Conservation (phyloP, 169 alveolate genomes). For the Plasmodium blacklocki region DNA sequence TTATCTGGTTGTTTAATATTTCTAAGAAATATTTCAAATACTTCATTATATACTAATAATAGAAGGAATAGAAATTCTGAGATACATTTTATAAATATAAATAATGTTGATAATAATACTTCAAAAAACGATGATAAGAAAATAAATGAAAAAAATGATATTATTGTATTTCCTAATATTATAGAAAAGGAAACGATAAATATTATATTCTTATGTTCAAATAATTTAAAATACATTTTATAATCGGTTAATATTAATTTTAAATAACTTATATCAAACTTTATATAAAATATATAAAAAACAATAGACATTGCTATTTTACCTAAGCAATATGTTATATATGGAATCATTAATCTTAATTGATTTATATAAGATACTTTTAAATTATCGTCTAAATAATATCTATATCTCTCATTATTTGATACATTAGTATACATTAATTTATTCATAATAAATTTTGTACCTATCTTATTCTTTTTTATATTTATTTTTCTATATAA, state of each 20-base stretch:
- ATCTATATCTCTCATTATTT: conserved; percentile 42
- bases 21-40: conserved; percentile 40
- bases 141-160: conserved; percentile 48
- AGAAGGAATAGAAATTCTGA: conserved; percentile 57
- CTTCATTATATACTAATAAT: conserved; percentile 29
- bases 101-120: conserved; percentile 30
- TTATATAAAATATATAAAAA: conserved; percentile 40
- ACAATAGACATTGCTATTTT: conserved; percentile 59
- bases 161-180: conserved; percentile 45
- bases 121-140: conserved; percentile 31
- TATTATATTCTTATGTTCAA: conserved; percentile 46
- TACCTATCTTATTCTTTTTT: conserved; percentile 30
- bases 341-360: conserved; percentile 66
- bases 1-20: conserved; percentile 40
- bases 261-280: conserved; percentile 12
- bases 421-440: conserved; percentile 55
- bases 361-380: conserved; percentile 50
- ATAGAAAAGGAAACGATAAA: conserved; percentile 42
- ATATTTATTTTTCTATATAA: conserved; percentile 21
- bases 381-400: conserved; percentile 47
- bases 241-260: conserved; percentile 27
- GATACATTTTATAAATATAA: conserved; percentile 39
- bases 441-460: conserved; percentile 43
- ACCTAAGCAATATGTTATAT: conserved; percentile 44
- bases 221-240: conserved; percentile 29